phyloP scores from a whole-genome alignment of 257 asterid genomes.

The Scutellaria barbata region DNA sequence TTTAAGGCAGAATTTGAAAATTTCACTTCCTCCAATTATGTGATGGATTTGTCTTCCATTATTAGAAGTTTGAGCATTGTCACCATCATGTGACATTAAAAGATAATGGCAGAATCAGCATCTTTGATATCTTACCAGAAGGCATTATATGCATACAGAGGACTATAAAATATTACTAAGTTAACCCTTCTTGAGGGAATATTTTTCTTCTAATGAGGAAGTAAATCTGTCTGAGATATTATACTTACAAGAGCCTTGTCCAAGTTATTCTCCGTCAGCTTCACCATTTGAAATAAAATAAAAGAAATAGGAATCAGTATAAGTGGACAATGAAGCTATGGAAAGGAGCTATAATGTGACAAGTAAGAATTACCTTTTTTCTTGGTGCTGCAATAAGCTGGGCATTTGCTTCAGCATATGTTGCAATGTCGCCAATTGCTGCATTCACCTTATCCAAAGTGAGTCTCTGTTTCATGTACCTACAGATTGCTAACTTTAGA shows the following conservation, averaged over 20 bases:
- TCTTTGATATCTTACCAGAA: background rate
- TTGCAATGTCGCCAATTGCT: constrained; percentile 83
- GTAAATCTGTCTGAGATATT: constrained; percentile 24
- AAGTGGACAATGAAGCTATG: constrained; percentile 23
- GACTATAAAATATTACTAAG: background rate
- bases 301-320: constrained; percentile 39
- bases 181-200: constrained; percentile 3
- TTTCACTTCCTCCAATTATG: constrained; percentile 1
- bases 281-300: constrained; percentile 44
- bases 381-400: constrained; percentile 88
- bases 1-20: background rate
- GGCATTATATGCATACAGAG: background rate
- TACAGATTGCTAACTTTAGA: constrained; percentile 44
- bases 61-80: constrained; percentile 2
- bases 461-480: constrained; percentile 97
- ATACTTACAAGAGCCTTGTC: constrained; percentile 86
- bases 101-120: background rate
- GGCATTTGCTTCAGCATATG: constrained; percentile 87
- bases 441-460: constrained; percentile 91
- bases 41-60: background rate
- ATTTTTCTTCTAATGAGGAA: constrained; percentile 1
- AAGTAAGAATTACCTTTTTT: constrained; percentile 58
- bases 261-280: constrained; percentile 79
- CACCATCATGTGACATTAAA: background rate
- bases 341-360: constrained; percentile 10